These are phyloP conservation scores for Simplicillium sp. DNA, from an alignment of 2,329 filamentous ascomycete genomes.

Conservation along the genomic window DNA sequence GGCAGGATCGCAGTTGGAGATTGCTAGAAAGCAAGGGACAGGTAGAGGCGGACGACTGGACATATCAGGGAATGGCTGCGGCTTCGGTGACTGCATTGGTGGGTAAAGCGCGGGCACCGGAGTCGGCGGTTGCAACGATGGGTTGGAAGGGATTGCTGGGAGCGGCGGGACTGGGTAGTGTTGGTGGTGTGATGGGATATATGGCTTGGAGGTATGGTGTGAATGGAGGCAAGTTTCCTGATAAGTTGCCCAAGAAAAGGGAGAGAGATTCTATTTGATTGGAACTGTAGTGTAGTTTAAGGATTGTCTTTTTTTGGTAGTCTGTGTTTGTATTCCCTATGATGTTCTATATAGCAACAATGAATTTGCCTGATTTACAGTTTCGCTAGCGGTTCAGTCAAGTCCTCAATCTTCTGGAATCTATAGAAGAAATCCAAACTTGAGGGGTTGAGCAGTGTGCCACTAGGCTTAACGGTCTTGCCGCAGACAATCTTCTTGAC, in stretches of 20 bases:
- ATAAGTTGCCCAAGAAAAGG: conserved; percentile 9
- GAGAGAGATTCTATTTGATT: conserved; percentile 8
- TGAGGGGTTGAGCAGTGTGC: conserved; percentile 67
- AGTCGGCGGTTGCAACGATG: conserved; percentile 10
- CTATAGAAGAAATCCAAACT: conserved; percentile 71
- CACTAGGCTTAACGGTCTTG: conserved; percentile 62
- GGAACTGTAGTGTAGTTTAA: background rate
- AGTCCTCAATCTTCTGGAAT: conserved; percentile 39
- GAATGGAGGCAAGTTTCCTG: conserved; percentile 29
- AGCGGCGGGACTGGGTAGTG: conserved; percentile 35
- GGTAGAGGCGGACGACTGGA: conserved; percentile 47
- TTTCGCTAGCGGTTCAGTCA: conserved; percentile 18
- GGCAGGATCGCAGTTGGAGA: conserved; percentile 54
- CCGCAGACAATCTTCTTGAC: conserved; percentile 80
- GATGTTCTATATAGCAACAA: background rate
- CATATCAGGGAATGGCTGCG: conserved; percentile 30
- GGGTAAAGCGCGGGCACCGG: conserved; percentile 14
- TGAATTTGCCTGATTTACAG: conserved; percentile 12
- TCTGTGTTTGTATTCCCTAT: background rate
- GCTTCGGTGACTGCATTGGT: conserved; percentile 22
- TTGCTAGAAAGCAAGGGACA: conserved; percentile 49
- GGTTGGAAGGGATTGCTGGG: conserved; percentile 33
- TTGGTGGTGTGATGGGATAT: conserved; percentile 37
- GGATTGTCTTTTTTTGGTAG: background rate
- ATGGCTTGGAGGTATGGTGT: conserved; percentile 40